Percentiles rank a stretch among this genome's conserved stretches.
These are phyloP conservation scores for Geotrichum siamense DNA, from an alignment of 1,139 yeast genomes.

Conservation along the genomic window DNA sequence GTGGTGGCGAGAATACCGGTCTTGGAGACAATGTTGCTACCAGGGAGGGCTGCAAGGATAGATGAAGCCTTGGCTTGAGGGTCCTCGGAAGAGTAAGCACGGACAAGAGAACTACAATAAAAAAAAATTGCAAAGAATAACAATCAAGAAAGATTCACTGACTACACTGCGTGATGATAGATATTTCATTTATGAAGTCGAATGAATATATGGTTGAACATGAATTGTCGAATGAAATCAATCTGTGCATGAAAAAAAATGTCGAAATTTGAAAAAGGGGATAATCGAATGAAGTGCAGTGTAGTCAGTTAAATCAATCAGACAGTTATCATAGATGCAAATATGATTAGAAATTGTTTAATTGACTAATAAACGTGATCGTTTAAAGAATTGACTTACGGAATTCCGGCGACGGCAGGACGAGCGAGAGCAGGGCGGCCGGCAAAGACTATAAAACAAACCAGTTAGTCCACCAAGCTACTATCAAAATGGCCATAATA, in stretches of 20 bases:
- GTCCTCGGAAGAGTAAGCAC: slow-evolving; percentile 44
- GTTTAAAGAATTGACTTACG: slow-evolving; percentile 18
- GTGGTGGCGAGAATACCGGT: slow-evolving; percentile 93
- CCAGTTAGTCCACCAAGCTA: background rate
- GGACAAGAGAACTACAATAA: slow-evolving; percentile 21
- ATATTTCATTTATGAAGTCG: background rate
- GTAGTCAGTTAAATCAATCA: slow-evolving; percentile 1
- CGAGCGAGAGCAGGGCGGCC: slow-evolving; percentile 21
- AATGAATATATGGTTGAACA: background rate
- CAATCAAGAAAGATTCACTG: background rate
- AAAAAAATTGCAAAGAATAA: background rate
- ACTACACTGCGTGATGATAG: background rate
- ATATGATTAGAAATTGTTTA: background rate
- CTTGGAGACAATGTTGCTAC: slow-evolving; percentile 79
- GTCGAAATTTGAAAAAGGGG: background rate
- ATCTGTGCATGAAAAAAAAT: background rate
- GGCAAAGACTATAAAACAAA: slow-evolving; percentile 13
- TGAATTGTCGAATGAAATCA: background rate
- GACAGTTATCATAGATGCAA: background rate
- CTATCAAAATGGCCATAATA: background rate
- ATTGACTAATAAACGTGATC: background rate
- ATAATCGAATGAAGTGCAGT: no score
- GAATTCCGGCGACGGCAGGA: slow-evolving; percentile 23
- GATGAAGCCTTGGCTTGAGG: slow-evolving; percentile 91
- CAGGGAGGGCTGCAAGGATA: slow-evolving; percentile 88